Percentiles rank a stretch among this genome's conserved stretches.
These are phyloP conservation scores for Nicotiana rustica DNA, from an alignment of 305 asterid species.

Conservation along the genomic window DNA sequence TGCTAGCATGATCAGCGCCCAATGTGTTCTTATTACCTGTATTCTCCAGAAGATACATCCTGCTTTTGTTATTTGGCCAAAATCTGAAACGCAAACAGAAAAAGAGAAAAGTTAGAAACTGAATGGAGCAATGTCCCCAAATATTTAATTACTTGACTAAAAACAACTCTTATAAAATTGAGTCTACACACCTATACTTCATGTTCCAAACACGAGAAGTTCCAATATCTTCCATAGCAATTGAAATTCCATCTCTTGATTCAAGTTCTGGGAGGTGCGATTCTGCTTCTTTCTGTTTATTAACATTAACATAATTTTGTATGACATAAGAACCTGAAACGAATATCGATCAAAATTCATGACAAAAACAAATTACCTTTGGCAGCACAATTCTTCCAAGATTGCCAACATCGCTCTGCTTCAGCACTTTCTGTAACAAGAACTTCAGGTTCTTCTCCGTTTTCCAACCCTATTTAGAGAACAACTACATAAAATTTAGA, in stretches of 20 bases:
- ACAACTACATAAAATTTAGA: neutral
- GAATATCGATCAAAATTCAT: neutral
- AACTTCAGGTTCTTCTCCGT: constrained; percentile 80
- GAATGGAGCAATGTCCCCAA: neutral
- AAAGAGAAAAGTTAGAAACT: neutral
- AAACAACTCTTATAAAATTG: neutral
- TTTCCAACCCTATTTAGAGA: constrained; percentile 55
- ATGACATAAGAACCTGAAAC: neutral
- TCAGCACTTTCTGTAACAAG: constrained; percentile 91
- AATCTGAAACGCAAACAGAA: constrained; percentile 52
- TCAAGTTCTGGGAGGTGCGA: constrained; percentile 87
- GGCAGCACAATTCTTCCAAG: constrained; percentile 97
- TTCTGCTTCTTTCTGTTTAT: constrained; percentile 88
- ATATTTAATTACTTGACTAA: neutral
- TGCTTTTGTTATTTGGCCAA: constrained; percentile 98
- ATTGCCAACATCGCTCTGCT: constrained; percentile 96
- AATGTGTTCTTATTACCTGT: constrained; percentile 57
- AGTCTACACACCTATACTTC: constrained; percentile 71
- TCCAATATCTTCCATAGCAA: constrained; percentile 94
- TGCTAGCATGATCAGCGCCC: neutral
- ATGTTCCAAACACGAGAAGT: constrained; percentile 86
- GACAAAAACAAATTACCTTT: constrained; percentile 51
- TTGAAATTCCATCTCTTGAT: constrained; percentile 87
- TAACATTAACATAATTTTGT: neutral
- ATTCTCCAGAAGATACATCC: constrained; percentile 97